Percentiles rank a stretch among this genome's conserved stretches.
These are phyloP conservation scores for Metarhizium robertsii DNA, from an alignment of 2,329 filamentous ascomycete genomes.

Conservation along the genomic window DNA sequence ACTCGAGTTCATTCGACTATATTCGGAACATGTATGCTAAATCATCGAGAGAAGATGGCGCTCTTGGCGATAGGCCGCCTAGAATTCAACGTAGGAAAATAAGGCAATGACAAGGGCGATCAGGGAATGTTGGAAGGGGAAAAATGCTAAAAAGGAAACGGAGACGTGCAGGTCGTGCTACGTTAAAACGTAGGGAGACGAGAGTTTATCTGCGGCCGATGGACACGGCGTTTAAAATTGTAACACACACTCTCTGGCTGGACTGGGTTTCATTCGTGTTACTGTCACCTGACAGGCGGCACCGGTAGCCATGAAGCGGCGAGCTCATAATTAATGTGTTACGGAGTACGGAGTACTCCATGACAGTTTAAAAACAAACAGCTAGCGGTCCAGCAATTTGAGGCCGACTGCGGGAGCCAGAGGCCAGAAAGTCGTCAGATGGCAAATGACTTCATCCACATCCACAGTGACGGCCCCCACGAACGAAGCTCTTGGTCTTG, in stretches of 20 bases:
- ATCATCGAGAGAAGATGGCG: not conserved
- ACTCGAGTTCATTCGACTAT: not conserved
- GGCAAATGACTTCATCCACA: not conserved
- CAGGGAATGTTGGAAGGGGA: not conserved
- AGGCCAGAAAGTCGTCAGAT: not conserved
- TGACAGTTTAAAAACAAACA: no score
- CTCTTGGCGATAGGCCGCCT: not conserved
- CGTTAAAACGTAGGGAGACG: not conserved
- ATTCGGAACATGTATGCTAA: not conserved
- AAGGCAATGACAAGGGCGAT: not conserved
- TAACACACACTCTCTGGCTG: no score
- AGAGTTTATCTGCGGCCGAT: not conserved
- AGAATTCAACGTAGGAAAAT: not conserved
- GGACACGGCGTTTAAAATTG: no score
- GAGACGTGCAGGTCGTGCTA: no score
- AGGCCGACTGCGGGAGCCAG: not conserved
- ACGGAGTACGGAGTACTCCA: no score
- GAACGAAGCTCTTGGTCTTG: not conserved
- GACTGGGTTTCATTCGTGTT: no score
- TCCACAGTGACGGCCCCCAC: not conserved
- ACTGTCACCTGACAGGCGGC: no score
- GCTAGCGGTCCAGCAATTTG: not conserved
- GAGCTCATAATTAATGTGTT: no score
- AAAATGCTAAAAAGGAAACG: no score
- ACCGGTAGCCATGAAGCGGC: no score